Conservation (phyloP, 371 early-diverging fungal species). For the Batkoa obscura region DNA sequence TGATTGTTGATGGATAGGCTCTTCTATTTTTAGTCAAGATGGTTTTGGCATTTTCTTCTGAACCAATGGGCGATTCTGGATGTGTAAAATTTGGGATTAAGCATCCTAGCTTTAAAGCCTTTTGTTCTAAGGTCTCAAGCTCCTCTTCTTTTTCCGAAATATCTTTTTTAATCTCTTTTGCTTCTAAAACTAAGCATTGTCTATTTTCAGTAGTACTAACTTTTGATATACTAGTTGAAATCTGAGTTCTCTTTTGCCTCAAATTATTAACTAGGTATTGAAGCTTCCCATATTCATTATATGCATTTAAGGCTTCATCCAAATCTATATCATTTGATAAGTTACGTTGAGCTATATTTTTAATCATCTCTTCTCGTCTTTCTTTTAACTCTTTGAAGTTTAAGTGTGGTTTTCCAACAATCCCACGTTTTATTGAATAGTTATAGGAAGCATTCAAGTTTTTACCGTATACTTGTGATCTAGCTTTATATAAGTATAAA, state of each 20-base stretch:
- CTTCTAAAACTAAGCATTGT: constrained; percentile 14
- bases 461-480: too few relatives aligned
- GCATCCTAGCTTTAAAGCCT: constrained; percentile 28
- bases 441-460: too few relatives aligned
- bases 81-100: constrained; percentile 55
- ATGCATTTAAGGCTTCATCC: not conserved
- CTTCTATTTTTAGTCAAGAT: constrained; percentile 22
- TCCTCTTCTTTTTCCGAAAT: constrained; percentile 19
- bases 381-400: constrained; percentile 7
- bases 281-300: not conserved
- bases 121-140: constrained; percentile 17
- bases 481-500: too few relatives aligned
- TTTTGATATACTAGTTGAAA: not conserved
- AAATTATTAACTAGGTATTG: not conserved
- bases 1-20: constrained; percentile 5
- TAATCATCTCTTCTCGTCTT: not conserved
- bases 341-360: constrained; percentile 7
- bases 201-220: constrained; percentile 4
- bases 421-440: too few relatives aligned
- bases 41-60: constrained; percentile 31
- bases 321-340: not conserved
- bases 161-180: constrained; percentile 21
- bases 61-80: constrained; percentile 38
- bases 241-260: not conserved
- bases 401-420: not conserved